Percentiles rank a stretch among this genome's conserved stretches.
Evolutionary conservation across 2,329 filamentous ascomycete species (phyloP).

Genomic region (Epichloe scottii): DNA sequence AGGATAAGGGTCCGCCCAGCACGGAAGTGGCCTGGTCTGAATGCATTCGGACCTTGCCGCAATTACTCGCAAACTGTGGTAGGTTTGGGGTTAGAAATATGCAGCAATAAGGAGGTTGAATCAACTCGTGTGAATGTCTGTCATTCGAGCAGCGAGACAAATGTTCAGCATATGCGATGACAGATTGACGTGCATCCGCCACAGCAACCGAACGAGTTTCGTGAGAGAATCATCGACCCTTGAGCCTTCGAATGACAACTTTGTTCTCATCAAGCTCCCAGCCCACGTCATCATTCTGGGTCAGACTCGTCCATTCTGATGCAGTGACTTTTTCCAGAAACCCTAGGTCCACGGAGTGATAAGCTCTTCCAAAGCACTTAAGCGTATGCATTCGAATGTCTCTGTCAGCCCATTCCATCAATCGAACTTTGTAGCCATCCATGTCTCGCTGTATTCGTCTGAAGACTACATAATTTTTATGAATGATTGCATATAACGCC

Average conservation of each 20-base stretch:
- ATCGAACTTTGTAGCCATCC: conserved; percentile 64
- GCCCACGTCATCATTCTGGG: conserved; percentile 58
- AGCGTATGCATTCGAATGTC: conserved; percentile 64
- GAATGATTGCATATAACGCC: conserved; percentile 57
- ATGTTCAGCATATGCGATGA: no score
- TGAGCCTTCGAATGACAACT: conserved; percentile 60
- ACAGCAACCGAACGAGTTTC: neutral
- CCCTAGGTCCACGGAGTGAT: conserved; percentile 56
- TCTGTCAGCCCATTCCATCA: conserved; percentile 73
- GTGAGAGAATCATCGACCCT: conserved; percentile 22
- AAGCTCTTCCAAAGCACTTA: conserved; percentile 76
- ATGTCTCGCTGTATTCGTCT: conserved; percentile 58
- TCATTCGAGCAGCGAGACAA: no score
- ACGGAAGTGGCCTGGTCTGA: no score
- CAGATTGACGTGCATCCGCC: no score
- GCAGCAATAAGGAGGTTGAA: no score
- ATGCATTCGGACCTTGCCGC: no score
- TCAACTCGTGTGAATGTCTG: no score
- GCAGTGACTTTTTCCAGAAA: conserved; percentile 60
- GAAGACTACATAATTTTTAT: conserved; percentile 75
- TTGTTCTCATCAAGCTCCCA: conserved; percentile 67
- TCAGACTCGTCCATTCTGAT: conserved; percentile 60
- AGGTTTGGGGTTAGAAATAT: no score
- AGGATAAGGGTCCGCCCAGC: no score
- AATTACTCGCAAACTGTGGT: no score